Percentiles rank a stretch among this genome's conserved stretches.
phyloP scores from a whole-genome alignment of 768 basidiomycete genomes.

The Collybiopsis luxurians region DNA sequence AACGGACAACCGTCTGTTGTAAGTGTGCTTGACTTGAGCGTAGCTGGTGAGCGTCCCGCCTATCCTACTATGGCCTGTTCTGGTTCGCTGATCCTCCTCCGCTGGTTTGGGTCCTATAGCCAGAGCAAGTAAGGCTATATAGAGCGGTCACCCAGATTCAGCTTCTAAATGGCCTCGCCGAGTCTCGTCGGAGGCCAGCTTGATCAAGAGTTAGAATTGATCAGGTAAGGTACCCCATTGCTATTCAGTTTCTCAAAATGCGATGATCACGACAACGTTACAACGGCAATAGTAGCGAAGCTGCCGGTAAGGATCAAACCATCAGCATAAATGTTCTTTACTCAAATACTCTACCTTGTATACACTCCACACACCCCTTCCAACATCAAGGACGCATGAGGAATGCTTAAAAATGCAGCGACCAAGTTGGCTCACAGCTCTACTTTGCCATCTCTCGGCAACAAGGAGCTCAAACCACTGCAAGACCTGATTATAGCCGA shows the following conservation, averaged over 20 bases:
- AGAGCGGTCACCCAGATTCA: too few species aligned
- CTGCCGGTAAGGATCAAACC: background rate
- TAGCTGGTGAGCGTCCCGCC: too few species aligned
- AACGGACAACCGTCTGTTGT: too few species aligned
- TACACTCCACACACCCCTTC: too few species aligned
- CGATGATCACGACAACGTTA: background rate
- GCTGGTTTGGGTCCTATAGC: too few species aligned
- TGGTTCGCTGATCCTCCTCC: too few species aligned
- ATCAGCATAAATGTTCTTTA: background rate
- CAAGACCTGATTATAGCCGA: constrained; percentile 90
- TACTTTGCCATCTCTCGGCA: constrained; percentile 68
- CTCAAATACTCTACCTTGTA: background rate
- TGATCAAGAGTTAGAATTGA: too few species aligned
- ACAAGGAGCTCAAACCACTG: constrained; percentile 75
- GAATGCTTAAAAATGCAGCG: constrained; percentile 77
- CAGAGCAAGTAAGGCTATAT: too few species aligned
- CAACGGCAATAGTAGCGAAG: background rate
- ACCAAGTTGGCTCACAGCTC: constrained; percentile 89
- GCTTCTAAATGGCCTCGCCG: too few species aligned
- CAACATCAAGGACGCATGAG: background rate
- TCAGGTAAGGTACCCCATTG: background rate
- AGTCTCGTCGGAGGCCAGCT: background rate
- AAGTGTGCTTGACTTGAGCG: too few species aligned
- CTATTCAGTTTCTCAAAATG: background rate
- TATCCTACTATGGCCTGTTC: too few species aligned